Evolutionary conservation across 495 filamentous ascomycete genomes (phyloP), one percentile per base, ranked within the genome.

Genomic region (Penicillium longicatenatum): DNA sequence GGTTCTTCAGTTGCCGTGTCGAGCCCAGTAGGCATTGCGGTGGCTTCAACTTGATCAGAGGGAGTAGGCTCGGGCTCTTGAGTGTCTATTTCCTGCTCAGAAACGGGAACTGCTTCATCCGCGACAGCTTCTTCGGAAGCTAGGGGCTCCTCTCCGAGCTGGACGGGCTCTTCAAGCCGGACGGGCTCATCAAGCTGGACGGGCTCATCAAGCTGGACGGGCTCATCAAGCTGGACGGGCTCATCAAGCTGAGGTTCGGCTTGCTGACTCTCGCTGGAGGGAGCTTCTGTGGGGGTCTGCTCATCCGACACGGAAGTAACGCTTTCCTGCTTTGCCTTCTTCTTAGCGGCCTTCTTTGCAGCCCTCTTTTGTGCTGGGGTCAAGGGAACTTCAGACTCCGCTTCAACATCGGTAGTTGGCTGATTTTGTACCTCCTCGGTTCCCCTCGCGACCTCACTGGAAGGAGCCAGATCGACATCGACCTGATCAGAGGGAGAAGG

Each of bases 321-420:
- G 46, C 52, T 63, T 39, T 65, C 35, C 30, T 65, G 58, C 50
- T 59, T 62, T 17, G 55, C 41, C 62, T 64, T 67, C 69, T 72
- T 73, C 35, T 64, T 67, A 56, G 69, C 76, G 43, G 73, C 73
- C 57, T 78, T 77, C 54, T 73, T 74, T 17, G 70, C 74, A 50
- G 74, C 72, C 55, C 72, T 75, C 59, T 72, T 72, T 29, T 71
- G 58, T 31, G 69, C 60, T 19, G 63, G n/a, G 17, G 54, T 65
- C 53, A 63, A 42, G 19, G 59, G 44, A 3, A 62, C 30, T 29
- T 76, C 70, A 19, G 69, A 22, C 33, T 63, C 65, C 22, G 57
- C 21, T n/a, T 60, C 48, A 22, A 43, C 37, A 7, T 50, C 33
- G 21, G 46, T 10, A 29, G 33, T 22, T n/a, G 54, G 48, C 35